Conservation (phyloP, 2,329 filamentous ascomycete genomes). For the Diplodia sapinea region DNA sequence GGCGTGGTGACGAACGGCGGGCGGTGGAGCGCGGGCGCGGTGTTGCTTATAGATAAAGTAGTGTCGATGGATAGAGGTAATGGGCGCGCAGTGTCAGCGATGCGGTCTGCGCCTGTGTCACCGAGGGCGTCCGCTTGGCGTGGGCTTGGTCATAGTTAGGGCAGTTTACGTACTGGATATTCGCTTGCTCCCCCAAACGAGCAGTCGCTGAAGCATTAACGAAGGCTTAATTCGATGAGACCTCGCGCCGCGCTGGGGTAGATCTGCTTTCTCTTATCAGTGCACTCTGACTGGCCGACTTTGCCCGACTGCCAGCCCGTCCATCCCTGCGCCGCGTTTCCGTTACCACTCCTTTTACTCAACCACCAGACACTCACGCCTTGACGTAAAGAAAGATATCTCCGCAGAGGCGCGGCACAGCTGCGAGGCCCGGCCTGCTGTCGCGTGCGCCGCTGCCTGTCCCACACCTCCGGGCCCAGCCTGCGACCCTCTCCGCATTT, state of each 20-base stretch:
- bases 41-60: constrained; percentile 29
- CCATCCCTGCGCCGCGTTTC: constrained; percentile 13
- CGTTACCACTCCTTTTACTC: constrained; percentile 28
- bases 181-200: constrained; percentile 21
- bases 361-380: constrained; percentile 26
- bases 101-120: constrained; percentile 23
- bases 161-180: constrained; percentile 32
- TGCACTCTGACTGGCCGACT: constrained; percentile 15
- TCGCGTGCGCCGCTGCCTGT: neutral
- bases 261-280: constrained; percentile 28
- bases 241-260: constrained; percentile 28
- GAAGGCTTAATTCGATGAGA: constrained; percentile 31
- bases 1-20: neutral
- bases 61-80: constrained; percentile 25
- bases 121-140: constrained; percentile 28
- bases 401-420: constrained; percentile 5
- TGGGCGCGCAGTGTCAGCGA: constrained; percentile 25
- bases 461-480: neutral
- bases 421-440: neutral
- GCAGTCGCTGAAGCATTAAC: constrained; percentile 27
- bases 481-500: constrained; percentile 11
- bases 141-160: constrained; percentile 31
- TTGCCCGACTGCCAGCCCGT: constrained; percentile 7
- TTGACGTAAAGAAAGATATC: constrained; percentile 24
- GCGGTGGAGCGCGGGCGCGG: constrained; percentile 9